Evolutionary conservation across 345 rosid genomes (phyloP), one percentile per base, ranked within the genome.

Genomic region (Eutrema yunnanense): DNA sequence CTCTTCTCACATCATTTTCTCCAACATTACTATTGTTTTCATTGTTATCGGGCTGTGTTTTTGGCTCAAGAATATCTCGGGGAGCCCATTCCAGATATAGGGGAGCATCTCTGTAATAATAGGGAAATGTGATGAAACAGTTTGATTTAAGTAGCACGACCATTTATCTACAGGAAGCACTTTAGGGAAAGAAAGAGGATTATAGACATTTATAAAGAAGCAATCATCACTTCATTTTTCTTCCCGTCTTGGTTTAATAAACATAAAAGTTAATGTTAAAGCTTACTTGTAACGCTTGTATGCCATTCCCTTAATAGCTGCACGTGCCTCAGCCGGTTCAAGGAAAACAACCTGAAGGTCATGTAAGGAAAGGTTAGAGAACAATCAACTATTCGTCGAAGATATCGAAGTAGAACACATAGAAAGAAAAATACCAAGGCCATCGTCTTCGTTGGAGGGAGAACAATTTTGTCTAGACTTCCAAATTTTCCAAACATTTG

Each of bases 21-120:
- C 82, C 92, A 70, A 77, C 86, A 69, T 77, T 86, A 79, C 60
- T 71, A 29, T 56, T 75, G 62, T 73, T 78, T 60, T 77, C 82
- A 54, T 47, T 75, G 62, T 72, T 75, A 63, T 80, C 76, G 13
- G 82, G 82, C 34, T 76, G 60, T 42, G 79, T 13, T 58, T 55
- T 81, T 60, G 79, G 81, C 76, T 58, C 72, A 47, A 95, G 88
- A 77, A 95, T 79, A 84, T 92, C 63, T 27, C 52, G 76, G 42
- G 99, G 96, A 80, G 97, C 96, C 99, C 97, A 92, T 81, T 95
- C 99, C 85, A 92, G 79, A 81, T 90, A 92, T 69, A 95, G 71
- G 16, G 97, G 96, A 62, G 78, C 92, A 87, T 88, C 96, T 89
- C 99, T 94, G 81, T 59, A 77, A 49, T 10, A 57, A 70, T n/a